Evolutionary conservation across 2,329 filamentous ascomycete species (phyloP), one percentile per base, ranked within the genome.

Genomic region (Gnomoniopsis smithogilvyi): DNA sequence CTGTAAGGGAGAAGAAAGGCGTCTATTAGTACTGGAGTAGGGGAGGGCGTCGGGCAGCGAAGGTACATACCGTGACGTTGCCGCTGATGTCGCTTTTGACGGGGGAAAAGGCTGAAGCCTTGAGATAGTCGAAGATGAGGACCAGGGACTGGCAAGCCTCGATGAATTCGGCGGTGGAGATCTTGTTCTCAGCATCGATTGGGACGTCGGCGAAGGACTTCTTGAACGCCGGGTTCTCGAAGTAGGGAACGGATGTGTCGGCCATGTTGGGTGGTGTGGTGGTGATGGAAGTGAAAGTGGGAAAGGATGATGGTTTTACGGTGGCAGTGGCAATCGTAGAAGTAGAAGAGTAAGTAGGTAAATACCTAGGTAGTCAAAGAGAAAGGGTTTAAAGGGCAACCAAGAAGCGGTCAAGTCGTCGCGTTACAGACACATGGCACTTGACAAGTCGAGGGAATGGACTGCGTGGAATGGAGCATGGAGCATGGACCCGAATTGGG

Each of bases 51-150:
- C 46, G 62, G 46, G 65, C 26, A 54, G 50, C 43, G 12, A 45
- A 36, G 56, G 21, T 49, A 66, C 72, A 64, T 74, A 95, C 92
- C 84, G 92, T 93, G 78, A 98, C 84, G 78, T 99, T 99, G 73
- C 91, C 91, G 51, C 85, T 74, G 80, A 99, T 90, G 76, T 99
- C 95, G 66, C 78, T 89, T 84, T 96, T 97, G 72, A 98, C 94
- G 26, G 91, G 90, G 56, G 82, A 86, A 78, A 99, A 98, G 64
- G 93, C 92, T 36, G 89, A 84, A 48, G 83, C 82, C 62, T 86
- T 86, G 54, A 89, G 79, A 58, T 82, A 75, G 72, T 89, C 86
- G 70, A 98, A 98, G 63, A 99, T 56, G 63, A 86, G 90, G 55
- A 89, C 90, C 73, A 98, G 78, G 58, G 90, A 87, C 82, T 97